Base-by-base conservation (phyloP, 495 filamentous ascomycete genomes). In the Mycothermus thermophilus region DNA sequence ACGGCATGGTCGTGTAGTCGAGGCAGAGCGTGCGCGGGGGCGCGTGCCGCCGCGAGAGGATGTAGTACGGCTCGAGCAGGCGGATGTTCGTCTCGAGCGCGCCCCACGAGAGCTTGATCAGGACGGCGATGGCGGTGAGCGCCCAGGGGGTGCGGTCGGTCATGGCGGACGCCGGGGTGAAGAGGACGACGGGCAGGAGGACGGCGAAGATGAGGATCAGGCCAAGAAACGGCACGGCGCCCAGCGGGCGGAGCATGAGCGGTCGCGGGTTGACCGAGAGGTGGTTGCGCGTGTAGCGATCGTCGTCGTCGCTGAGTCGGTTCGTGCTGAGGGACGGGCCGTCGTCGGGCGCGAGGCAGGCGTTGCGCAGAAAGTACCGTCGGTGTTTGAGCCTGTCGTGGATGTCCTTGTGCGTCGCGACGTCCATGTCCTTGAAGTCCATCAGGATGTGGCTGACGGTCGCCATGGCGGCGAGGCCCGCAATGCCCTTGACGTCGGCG, bases 61-160 rank as follows among this genome's bases (percentile, higher is more conserved):
- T 68, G 54, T 76, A 81, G 46, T 79, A 84, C 4, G 79, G 79
- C 49, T 84, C 77, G 40, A 81, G 68, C 68, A 84, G 76, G 34
- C 79, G 71, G 29, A 84, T 62, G 34, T 74, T 70, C 32, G 67
- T 75, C 40, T 84, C 80, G n/a, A 84, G 62, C 13, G 74, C 71
- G 31, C 64, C 62, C 79, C 77, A 84, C 32, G 66, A 47, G 14
- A 80, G 60, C 50, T 80, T 82, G 50, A 81, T 67, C 24, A 63
- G 51, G 9, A 79, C 72, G 1, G 78, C 74, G 0, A 83, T 33
- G 7, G 62, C 51, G 2, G 78, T 80, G 5, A 79, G 48, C 10
- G 77, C 47, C 71, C 74, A 83, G 2, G 79, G 76, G 3, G 71
- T 62, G 37, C 66, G 67, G 25, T 75, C 58, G 8, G 76, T 67